Evolutionary conservation across 306 rosid species (phyloP).

Genomic region (Alnus rubra): DNA sequence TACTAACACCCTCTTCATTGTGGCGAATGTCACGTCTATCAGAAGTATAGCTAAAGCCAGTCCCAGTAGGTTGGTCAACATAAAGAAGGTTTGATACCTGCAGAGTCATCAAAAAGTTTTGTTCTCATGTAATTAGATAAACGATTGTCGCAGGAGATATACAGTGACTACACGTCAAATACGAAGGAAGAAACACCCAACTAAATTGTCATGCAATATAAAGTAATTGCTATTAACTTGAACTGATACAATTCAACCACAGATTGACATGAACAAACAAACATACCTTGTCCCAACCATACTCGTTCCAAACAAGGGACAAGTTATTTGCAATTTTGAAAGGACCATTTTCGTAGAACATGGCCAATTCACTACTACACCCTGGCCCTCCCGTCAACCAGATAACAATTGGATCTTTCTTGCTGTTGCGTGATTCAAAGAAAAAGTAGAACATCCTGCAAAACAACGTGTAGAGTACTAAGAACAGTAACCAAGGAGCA

Average conservation of each 20-base stretch:
- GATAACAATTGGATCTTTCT: slow-evolving; percentile 87
- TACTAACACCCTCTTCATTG: slow-evolving; percentile 80
- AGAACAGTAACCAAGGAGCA: slow-evolving; percentile 17
- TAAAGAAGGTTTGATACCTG: slow-evolving; percentile 92
- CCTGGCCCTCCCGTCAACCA: slow-evolving; percentile 99
- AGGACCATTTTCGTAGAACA: slow-evolving; percentile 95
- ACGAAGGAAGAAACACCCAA: neutral
- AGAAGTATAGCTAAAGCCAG: slow-evolving; percentile 88
- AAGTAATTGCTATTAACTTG: neutral
- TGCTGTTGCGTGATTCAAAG: slow-evolving; percentile 78
- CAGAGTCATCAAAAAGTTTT: slow-evolving; percentile 30
- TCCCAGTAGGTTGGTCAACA: slow-evolving; percentile 96
- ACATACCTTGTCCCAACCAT: slow-evolving; percentile 95
- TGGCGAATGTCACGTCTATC: slow-evolving; percentile 83
- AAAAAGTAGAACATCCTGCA: slow-evolving; percentile 92
- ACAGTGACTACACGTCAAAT: neutral
- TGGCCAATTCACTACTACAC: slow-evolving; percentile 96
- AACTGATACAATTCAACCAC: slow-evolving; percentile 11
- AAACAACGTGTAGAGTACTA: slow-evolving; percentile 13
- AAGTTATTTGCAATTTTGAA: slow-evolving; percentile 76
- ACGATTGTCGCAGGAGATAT: neutral
- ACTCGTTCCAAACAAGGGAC: slow-evolving; percentile 87
- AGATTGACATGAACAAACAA: neutral
- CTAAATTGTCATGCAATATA: neutral
- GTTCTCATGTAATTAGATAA: slow-evolving; percentile 16